A percentile compares a stretch with the other conserved stretches of the same genome.
These are phyloP conservation scores for Suillus plorans DNA, from an alignment of 768 basidiomycete genomes.

Conservation along the genomic window DNA sequence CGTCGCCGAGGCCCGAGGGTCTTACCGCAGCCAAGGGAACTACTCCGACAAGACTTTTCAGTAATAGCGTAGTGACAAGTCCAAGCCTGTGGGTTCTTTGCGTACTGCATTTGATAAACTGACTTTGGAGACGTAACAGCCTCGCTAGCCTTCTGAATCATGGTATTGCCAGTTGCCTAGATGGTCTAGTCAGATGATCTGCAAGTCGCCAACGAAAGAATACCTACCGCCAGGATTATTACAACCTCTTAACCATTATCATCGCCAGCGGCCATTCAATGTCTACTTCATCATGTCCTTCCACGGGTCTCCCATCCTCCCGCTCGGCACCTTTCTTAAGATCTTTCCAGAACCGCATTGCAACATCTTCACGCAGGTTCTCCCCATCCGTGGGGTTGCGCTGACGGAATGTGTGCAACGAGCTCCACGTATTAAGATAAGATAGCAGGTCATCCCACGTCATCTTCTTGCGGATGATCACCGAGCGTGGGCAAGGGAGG, in stretches of 20 bases:
- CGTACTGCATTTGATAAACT: too few species aligned
- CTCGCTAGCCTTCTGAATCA: neutral
- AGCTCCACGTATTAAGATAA: conserved; percentile 71
- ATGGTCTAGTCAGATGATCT: neutral
- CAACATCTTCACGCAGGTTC: conserved; percentile 57
- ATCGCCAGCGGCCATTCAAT: conserved; percentile 31
- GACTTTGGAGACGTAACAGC: neutral
- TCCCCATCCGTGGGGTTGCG: conserved; percentile 53
- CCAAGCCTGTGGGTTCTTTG: neutral
- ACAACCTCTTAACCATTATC: conserved; percentile 14
- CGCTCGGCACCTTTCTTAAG: conserved; percentile 42
- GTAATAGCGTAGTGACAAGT: neutral
- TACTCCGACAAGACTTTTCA: neutral
- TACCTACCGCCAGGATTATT: neutral
- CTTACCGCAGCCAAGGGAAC: neutral
- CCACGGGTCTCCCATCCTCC: conserved; percentile 19
- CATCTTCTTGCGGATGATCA: conserved; percentile 59
- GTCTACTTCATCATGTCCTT: conserved; percentile 28
- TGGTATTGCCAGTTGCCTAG: neutral
- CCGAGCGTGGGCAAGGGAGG: conserved; percentile 32
- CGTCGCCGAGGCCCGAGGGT: neutral
- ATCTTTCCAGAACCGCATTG: conserved; percentile 59
- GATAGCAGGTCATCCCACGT: conserved; percentile 64
- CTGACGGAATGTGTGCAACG: conserved; percentile 68
- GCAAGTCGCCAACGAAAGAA: neutral